phyloP scores from a whole-genome alignment of 352 stramenopile genomes.

The Pythium brachiatum region DNA sequence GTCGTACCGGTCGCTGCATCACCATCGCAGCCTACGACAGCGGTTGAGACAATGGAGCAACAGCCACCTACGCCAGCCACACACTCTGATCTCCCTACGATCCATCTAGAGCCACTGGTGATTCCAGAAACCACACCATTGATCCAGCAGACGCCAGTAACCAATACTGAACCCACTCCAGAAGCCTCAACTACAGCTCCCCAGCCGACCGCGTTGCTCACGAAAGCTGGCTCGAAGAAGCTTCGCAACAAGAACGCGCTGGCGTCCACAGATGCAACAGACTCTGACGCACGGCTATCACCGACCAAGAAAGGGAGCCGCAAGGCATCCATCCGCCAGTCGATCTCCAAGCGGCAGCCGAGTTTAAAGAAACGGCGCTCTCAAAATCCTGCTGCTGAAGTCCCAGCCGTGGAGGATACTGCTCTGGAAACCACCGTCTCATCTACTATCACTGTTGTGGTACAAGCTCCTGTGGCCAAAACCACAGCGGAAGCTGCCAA shows the following conservation, averaged over 20 bases:
- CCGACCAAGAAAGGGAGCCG: constrained; percentile 11
- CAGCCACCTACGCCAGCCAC: not conserved
- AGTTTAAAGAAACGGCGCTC: constrained; percentile 18
- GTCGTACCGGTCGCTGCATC: not conserved
- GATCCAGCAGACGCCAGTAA: not conserved
- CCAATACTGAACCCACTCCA: not conserved
- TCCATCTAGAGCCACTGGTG: not conserved
- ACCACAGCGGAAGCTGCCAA: not conserved
- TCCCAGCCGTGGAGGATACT: not conserved
- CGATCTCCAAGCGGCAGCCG: constrained; percentile 13
- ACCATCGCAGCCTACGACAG: not conserved
- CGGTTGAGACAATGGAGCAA: not conserved
- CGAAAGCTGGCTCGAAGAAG: constrained; percentile 6
- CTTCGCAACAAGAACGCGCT: not conserved
- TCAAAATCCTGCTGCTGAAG: not conserved
- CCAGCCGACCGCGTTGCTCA: not conserved
- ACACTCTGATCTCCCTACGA: not conserved
- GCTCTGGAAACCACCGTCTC: not conserved
- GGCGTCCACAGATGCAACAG: not conserved
- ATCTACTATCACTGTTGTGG: not conserved
- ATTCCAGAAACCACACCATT: not conserved
- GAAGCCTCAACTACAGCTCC: not conserved
- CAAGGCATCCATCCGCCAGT: constrained; percentile 14
- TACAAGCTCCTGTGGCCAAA: not conserved
- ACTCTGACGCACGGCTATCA: not conserved